These are phyloP conservation scores for Auxenochlorella pyrenoidosa DNA, from an alignment of 139 green algal genomes.

Conservation along the genomic window DNA sequence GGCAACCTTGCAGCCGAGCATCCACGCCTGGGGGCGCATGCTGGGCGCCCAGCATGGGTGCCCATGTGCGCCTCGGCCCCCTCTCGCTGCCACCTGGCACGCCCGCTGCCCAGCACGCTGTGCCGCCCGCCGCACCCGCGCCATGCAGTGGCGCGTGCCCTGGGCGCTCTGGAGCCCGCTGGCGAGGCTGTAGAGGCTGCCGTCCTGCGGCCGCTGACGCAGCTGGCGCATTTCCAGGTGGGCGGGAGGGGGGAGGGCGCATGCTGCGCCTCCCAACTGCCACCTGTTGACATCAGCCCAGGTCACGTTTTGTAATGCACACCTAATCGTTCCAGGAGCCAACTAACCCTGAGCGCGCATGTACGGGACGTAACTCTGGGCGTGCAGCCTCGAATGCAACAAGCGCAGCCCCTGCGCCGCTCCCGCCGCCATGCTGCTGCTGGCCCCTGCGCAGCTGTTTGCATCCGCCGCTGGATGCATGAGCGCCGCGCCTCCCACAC, in stretches of 20 bases:
- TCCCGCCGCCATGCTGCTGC: too few relatives aligned
- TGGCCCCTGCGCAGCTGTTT: background rate
- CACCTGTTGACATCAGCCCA: background rate
- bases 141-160: slow-evolving; percentile 2
- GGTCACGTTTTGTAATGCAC: too few relatives aligned
- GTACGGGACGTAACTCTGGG: background rate
- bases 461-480: too few relatives aligned
- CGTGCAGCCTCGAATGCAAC: background rate
- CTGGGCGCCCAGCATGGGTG: too few relatives aligned
- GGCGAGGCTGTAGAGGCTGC: background rate
- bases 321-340: too few relatives aligned
- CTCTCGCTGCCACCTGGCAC: background rate
- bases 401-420: too few relatives aligned
- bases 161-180: background rate
- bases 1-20: too few relatives aligned
- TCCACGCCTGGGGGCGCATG: too few relatives aligned
- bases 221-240: slow-evolving; percentile 8
- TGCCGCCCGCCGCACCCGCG: background rate
- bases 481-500: too few relatives aligned
- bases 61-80: too few relatives aligned
- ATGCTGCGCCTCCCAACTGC: background rate
- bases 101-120: too few relatives aligned
- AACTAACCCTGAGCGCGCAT: too few relatives aligned
- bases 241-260: background rate
- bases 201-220: slow-evolving; percentile 15